Conservation (phyloP, 345 rosid species). For the Mangifera indica region DNA sequence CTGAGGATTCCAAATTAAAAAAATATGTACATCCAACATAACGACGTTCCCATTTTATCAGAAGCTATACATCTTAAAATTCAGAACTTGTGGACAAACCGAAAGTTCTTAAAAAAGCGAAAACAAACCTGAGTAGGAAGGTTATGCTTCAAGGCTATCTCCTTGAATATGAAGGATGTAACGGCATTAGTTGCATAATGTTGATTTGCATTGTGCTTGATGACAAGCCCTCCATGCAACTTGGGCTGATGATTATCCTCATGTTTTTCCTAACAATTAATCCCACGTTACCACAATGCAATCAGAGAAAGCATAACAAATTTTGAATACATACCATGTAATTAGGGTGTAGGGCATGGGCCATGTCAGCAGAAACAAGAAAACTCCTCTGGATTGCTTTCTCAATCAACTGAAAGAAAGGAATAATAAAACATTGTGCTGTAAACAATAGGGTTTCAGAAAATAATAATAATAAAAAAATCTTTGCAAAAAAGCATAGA, state of each 20-base stretch:
- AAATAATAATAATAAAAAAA: background rate
- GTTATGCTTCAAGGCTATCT: slow-evolving; percentile 71
- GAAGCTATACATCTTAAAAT: background rate
- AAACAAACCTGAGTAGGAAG: slow-evolving; percentile 73
- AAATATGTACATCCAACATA: background rate
- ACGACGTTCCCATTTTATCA: background rate
- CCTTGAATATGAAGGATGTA: slow-evolving; percentile 76
- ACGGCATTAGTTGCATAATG: slow-evolving; percentile 95
- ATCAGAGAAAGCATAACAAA: slow-evolving; percentile 6
- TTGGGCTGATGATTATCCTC: slow-evolving; percentile 96
- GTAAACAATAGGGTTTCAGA: background rate
- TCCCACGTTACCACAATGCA: slow-evolving; percentile 19
- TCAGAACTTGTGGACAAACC: slow-evolving; percentile 6
- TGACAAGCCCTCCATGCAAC: slow-evolving; percentile 98
- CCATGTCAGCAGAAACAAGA: slow-evolving; percentile 97
- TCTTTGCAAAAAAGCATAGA: background rate
- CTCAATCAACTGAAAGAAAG: slow-evolving; percentile 58
- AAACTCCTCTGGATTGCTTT: slow-evolving; percentile 88
- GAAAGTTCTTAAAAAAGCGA: background rate
- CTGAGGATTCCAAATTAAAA: background rate
- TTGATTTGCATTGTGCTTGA: slow-evolving; percentile 95
- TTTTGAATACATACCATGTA: slow-evolving; percentile 49
- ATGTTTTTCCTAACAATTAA: slow-evolving; percentile 72
- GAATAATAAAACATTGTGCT: background rate
- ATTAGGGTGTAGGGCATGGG: slow-evolving; percentile 97